Percentiles rank a stretch among this genome's conserved stretches.
phyloP scores from a whole-genome alignment of 768 basidiomycete genomes.

The Auricularia cornea region DNA sequence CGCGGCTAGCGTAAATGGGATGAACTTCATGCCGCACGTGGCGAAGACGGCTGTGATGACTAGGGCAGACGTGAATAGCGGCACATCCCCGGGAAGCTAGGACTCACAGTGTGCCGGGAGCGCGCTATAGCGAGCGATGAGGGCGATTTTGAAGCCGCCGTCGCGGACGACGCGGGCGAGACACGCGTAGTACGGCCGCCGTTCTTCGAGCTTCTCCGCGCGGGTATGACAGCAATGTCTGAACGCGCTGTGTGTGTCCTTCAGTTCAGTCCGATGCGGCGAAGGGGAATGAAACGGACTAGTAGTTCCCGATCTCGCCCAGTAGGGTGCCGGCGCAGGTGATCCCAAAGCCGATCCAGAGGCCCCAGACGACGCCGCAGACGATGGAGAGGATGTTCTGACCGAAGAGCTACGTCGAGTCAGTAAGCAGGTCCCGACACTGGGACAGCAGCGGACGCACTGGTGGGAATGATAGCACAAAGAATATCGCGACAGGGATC shows the following conservation, averaged over 20 bases:
- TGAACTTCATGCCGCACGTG: conserved; percentile 79
- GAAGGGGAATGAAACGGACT: conserved; percentile 46
- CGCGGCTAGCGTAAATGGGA: conserved; percentile 69
- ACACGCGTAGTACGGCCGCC: conserved; percentile 38
- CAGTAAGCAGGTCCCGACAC: background rate
- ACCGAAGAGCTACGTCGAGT: conserved; percentile 59
- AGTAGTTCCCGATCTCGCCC: conserved; percentile 83
- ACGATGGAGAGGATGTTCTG: conserved; percentile 87
- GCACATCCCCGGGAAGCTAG: background rate
- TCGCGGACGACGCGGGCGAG: conserved; percentile 59
- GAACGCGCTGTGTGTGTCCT: conserved; percentile 52
- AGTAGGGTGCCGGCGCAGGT: conserved; percentile 53
- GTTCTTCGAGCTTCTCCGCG: conserved; percentile 53
- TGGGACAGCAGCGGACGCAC: conserved; percentile 27
- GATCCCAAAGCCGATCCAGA: conserved; percentile 82
- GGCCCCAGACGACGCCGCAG: conserved; percentile 85
- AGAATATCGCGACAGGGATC: conserved; percentile 73
- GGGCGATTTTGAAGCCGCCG: conserved; percentile 78
- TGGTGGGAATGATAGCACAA: conserved; percentile 81
- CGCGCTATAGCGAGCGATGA: conserved; percentile 69
- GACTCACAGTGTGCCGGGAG: conserved; percentile 79
- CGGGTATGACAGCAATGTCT: conserved; percentile 67
- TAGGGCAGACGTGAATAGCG: conserved; percentile 18
- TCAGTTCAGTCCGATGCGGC: background rate
- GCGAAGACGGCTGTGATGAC: conserved; percentile 85